Evolutionary conservation across 345 rosid genomes (phyloP).

Genomic region (Noccaea bulbosa): DNA sequence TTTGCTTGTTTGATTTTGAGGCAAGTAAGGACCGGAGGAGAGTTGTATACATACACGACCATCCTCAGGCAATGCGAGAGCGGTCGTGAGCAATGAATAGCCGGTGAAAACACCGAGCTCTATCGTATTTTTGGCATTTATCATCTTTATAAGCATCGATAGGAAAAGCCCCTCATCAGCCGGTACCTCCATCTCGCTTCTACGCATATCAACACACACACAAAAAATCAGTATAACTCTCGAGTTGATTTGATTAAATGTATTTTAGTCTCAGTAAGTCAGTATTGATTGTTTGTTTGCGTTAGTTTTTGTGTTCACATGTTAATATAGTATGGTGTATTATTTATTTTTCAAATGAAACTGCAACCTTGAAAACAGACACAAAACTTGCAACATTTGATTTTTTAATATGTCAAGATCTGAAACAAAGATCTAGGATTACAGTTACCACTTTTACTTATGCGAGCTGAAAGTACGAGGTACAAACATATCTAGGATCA

Average conservation of each 20-base stretch:
- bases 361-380: not conserved
- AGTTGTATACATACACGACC: constrained; percentile 39
- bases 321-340: too few relatives aligned
- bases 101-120: constrained; percentile 69
- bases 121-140: constrained; percentile 51
- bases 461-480: not conserved
- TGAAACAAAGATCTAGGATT: too few relatives aligned
- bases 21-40: not conserved
- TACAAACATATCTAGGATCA: not conserved
- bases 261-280: not conserved
- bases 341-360: not conserved
- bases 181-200: constrained; percentile 46
- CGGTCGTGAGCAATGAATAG: constrained; percentile 54
- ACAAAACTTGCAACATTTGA: too few relatives aligned
- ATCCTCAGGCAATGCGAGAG: constrained; percentile 52
- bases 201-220: constrained; percentile 19
- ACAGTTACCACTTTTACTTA: not conserved
- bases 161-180: constrained; percentile 56
- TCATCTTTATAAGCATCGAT: constrained; percentile 49
- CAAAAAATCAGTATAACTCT: not conserved
- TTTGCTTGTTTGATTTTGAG: not conserved
- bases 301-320: not conserved
- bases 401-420: too few relatives aligned
- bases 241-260: not conserved
- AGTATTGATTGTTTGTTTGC: not conserved